Base-by-base conservation (phyloP, 768 basidiomycete species). In the Tulasnella sp. region DNA sequence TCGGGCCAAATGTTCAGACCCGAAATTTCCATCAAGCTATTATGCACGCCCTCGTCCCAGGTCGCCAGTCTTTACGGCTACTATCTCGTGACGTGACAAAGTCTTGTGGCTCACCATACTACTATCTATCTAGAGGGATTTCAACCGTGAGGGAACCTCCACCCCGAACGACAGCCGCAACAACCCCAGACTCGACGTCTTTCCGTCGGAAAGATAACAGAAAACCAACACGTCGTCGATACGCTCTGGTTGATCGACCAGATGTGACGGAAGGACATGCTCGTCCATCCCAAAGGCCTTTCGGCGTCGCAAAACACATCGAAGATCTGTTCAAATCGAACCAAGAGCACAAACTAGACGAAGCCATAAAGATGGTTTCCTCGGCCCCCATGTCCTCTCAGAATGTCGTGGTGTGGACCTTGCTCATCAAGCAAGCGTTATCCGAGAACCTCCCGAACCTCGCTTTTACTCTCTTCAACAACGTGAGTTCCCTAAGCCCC, bases 321-420 rank as follows among this genome's bases (percentile, higher is more conserved):
- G 60, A 57, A 27, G 43, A 73, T 60, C 71, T 84, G 6, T 79
- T 57, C 78, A 53, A 71, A 75, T 9, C 66, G 69, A 9, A 78
- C 76, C 9, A n/a, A n/a, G n/a, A n/a, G n/a, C n/a, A n/a, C n/a
- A 73, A 81, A 51, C 39, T 85, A 32, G 78, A 82, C 51, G 74
- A 73, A 2, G 88, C 88, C 0, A 73, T 86, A 3, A 65, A 72
- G 23, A 76, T 80, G 68, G 73, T 91, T n/a, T 78, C 83, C 64
- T 79, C 75, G 36, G 71, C 81, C 17, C 85, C 88, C 21, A 70
- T 77, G 46, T 84, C 83, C 62, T 82, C 86, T 0, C 83, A 86
- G 64, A 89, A 87, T 62, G 72, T 77, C 1, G 73, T 75, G 9
- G 80, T 83, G 6, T 91, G 88, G 88, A 88, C 88, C 62, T 85